These are phyloP conservation scores for Diplocarpon rosae DNA, from an alignment of 2,329 filamentous ascomycete species.

Conservation along the genomic window DNA sequence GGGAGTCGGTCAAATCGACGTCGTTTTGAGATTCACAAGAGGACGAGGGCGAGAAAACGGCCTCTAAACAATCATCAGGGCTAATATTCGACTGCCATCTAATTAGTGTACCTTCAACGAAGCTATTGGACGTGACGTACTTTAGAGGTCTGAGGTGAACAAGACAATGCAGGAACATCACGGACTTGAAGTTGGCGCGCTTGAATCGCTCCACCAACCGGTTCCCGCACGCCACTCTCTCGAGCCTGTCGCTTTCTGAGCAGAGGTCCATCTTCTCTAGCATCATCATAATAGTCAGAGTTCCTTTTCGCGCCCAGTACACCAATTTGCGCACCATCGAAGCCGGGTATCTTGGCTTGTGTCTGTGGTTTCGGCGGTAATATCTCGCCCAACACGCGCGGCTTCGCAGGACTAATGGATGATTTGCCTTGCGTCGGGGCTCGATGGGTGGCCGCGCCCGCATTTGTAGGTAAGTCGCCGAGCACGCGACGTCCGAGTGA, in stretches of 20 bases:
- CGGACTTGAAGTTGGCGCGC: background rate
- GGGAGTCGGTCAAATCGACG: slow-evolving; percentile 16
- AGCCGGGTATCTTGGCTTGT: background rate
- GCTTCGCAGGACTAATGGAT: slow-evolving; percentile 5
- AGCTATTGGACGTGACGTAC: too few species aligned
- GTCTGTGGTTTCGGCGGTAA: background rate
- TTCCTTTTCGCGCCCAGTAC: slow-evolving; percentile 3
- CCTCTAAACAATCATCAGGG: background rate
- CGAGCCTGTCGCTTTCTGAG: background rate
- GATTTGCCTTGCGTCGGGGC: background rate
- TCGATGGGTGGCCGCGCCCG: slow-evolving; percentile 1
- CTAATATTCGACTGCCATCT: too few species aligned
- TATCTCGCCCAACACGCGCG: background rate
- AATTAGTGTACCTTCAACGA: too few species aligned
- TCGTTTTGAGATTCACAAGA: slow-evolving; percentile 6
- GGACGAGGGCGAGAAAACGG: slow-evolving; percentile 4
- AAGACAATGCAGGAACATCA: background rate
- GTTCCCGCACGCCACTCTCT: background rate
- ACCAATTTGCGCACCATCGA: background rate
- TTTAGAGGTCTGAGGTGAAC: too few species aligned
- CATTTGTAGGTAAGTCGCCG: slow-evolving; percentile 56
- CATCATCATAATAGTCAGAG: background rate
- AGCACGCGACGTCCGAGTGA: slow-evolving; percentile 14
- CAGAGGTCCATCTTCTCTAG: background rate
- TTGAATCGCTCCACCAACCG: background rate